Percentiles rank a stretch among this genome's conserved stretches.
phyloP scores from a whole-genome alignment of 495 filamentous ascomycete species.

The Aspergillus diversus region DNA sequence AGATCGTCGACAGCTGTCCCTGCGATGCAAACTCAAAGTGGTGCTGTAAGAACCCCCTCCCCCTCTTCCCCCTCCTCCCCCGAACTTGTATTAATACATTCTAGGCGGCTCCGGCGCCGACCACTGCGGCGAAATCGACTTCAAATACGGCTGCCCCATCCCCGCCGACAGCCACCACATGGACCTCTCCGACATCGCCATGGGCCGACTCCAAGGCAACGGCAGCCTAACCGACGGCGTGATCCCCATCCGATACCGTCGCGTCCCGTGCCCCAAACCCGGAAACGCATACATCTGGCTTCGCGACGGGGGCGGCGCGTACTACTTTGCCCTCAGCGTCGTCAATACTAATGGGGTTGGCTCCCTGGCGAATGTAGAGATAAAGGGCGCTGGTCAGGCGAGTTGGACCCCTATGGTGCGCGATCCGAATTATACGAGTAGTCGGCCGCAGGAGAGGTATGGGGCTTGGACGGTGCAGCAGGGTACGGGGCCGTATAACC shows the following conservation, averaged over 20 bases:
- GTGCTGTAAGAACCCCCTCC: not conserved
- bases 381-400: not conserved
- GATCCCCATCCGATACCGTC: not conserved
- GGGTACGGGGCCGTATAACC: not conserved
- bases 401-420: not conserved
- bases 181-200: not conserved
- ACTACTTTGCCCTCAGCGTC: not conserved
- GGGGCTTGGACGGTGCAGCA: not conserved
- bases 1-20: not conserved
- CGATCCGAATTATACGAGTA: not conserved
- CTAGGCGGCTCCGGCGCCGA: not conserved
- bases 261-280: not conserved
- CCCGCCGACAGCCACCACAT: conserved; percentile 1
- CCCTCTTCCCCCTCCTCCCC: not conserved
- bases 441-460: not conserved
- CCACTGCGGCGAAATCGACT: not conserved
- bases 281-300: conserved; percentile 1
- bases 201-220: not conserved
- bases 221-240: not conserved
- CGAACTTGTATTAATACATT: not conserved
- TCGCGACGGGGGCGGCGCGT: not conserved
- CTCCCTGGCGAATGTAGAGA: not conserved
- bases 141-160: not conserved
- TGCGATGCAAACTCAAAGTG: conserved; percentile 1
- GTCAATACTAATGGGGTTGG: not conserved